Base-by-base conservation (phyloP, 352 stramenopile species). In the Phytophthora palmivora region DNA sequence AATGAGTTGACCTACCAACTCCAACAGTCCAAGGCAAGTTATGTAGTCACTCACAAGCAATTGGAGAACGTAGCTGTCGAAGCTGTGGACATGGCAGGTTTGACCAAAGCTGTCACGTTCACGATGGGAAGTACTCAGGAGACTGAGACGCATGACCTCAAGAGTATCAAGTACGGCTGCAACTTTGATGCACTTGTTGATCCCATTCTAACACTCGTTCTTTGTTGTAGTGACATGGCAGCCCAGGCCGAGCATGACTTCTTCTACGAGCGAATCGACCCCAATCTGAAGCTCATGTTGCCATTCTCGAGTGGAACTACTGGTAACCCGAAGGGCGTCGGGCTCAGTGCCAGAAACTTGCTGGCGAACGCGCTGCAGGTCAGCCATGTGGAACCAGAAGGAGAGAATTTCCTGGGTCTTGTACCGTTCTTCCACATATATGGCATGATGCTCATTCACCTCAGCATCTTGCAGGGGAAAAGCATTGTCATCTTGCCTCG, bases 401-500 rank as follows among this genome's bases (percentile, higher is more conserved):
- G 74, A 26, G 52, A 74, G 4, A 72, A 78, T 48, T 78, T 76
- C 19, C 47, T 97, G 18, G 76, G 63, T 0, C 63, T 94, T 15
- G 78, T 98, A 21, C 95, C 96, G 14, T 97, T 98, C 63, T 98
- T 98, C 82, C 95, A 99, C 65, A 98, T 99, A 54, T 98, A 98
- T 72, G 93, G 90, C 51, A 79, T 90, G 32, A 84, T 89, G 43
- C 77, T 96, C 12, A 71, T 97, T 19, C 76, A 98, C 36, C 84
- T 95, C 57, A 79, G 77, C 28, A 81, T 94, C 42, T 89, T 90
- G 58, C 82, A 91, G 66, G 89, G 87, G 16, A 73, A 84, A 39
- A 84, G 84, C 21, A 77, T 97, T 7, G 84, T 98, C 19, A 90
- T 96, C 1, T 83, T 97, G 37, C 90, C 85, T 10, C 58, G 83